phyloP scores from a whole-genome alignment of 768 basidiomycete species.

The Dentipellis fragilis region DNA sequence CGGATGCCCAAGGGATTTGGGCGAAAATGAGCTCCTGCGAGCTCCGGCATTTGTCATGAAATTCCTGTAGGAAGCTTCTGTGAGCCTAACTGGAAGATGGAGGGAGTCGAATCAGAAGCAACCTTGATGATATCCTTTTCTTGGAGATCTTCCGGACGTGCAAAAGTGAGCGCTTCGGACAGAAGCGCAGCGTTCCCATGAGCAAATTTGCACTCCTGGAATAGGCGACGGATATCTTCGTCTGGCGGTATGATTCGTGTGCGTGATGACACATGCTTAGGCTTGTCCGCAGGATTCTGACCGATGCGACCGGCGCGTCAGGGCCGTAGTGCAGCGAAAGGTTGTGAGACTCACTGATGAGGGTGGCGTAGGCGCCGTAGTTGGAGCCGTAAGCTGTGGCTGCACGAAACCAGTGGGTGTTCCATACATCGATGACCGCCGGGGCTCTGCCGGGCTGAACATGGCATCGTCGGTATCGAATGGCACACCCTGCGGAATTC shows the following conservation, averaged over 20 bases:
- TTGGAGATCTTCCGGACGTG: constrained; percentile 61
- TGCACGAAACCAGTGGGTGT: background rate
- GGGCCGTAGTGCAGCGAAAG: no score
- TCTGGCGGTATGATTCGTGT: constrained; percentile 56
- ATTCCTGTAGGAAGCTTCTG: constrained; percentile 50
- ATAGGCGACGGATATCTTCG: constrained; percentile 75
- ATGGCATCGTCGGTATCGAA: constrained; percentile 73
- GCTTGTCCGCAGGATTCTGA: constrained; percentile 3
- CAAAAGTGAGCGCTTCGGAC: constrained; percentile 57
- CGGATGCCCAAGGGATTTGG: constrained; percentile 87
- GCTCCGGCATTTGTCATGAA: constrained; percentile 63
- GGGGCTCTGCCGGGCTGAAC: constrained; percentile 55
- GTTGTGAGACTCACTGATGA: background rate
- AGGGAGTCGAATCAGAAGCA: background rate
- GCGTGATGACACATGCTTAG: constrained; percentile 18
- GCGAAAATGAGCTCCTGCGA: constrained; percentile 80
- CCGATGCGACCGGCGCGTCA: no score
- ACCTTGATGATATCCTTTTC: constrained; percentile 59
- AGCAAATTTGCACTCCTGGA: constrained; percentile 80
- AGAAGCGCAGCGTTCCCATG: constrained; percentile 72
- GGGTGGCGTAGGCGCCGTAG: background rate
- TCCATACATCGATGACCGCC: constrained; percentile 25
- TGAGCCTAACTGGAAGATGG: background rate
- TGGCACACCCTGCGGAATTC: constrained; percentile 47
- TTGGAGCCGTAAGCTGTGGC: background rate